phyloP scores from a whole-genome alignment of 1,139 yeast species.

The Sugiyamaella novakii region DNA sequence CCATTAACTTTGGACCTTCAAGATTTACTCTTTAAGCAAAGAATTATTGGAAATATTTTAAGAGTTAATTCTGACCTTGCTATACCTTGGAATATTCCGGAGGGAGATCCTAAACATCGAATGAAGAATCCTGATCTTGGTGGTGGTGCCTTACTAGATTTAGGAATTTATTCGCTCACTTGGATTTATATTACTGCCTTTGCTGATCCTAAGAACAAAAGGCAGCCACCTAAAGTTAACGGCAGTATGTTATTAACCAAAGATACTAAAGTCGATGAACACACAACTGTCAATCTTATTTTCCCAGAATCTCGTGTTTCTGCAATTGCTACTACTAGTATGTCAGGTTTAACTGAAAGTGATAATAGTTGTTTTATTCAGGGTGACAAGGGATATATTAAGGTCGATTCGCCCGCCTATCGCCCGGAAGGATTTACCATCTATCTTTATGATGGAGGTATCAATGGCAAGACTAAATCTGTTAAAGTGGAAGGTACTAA shows the following conservation, averaged over 20 bases:
- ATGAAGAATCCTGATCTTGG: slow-evolving; percentile 50
- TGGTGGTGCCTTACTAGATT: slow-evolving; percentile 63
- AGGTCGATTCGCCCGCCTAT: slow-evolving; percentile 37
- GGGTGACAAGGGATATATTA: slow-evolving; percentile 41
- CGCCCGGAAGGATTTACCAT: slow-evolving; percentile 37
- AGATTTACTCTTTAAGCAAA: slow-evolving; percentile 48
- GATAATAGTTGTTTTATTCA: slow-evolving; percentile 36
- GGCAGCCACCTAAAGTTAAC: slow-evolving; percentile 29
- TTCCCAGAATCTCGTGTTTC: slow-evolving; percentile 37
- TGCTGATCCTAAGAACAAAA: slow-evolving; percentile 37
- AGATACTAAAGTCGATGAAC: slow-evolving; percentile 39
- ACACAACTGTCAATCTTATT: slow-evolving; percentile 34
- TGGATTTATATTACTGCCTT: slow-evolving; percentile 42
- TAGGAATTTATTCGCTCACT: slow-evolving; percentile 61
- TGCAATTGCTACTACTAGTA: slow-evolving; percentile 38
- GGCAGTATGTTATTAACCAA: slow-evolving; percentile 31
- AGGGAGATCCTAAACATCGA: slow-evolving; percentile 33
- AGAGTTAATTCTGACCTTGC: slow-evolving; percentile 50
- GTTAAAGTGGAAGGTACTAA: slow-evolving; percentile 21
- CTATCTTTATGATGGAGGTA: slow-evolving; percentile 24
- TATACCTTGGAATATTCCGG: slow-evolving; percentile 42
- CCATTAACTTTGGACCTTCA: slow-evolving; percentile 51
- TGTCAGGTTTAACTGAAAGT: slow-evolving; percentile 32
- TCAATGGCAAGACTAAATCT: slow-evolving; percentile 11
- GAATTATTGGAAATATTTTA: slow-evolving; percentile 51